Base-by-base conservation (phyloP, 1,284 basidiomycete species). In the Peniophora sp. region DNA sequence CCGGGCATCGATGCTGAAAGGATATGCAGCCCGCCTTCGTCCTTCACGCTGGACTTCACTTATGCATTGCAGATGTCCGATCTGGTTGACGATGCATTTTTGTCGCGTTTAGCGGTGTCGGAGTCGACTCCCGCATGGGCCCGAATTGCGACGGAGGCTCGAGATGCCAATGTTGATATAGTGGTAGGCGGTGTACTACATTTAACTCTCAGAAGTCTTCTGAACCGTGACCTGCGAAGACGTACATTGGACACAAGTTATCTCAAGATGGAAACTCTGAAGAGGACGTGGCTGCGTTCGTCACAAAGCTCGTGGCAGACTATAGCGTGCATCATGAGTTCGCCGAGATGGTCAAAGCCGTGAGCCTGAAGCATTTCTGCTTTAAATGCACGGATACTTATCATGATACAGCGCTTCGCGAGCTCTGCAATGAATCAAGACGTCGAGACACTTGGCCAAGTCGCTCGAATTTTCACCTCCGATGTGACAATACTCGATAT, bases 401-500 rank as follows among this genome's bases (percentile, higher is more conserved):
- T 2, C 15, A 10, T 37, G 24, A 47, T 22, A 34, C 55, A 89
- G 86, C 73, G 78, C 41, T 83, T 86, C 58, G 64, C 68, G 20
- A 64, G 66, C 15, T 68, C 78, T 24, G 68, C 75, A 3, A 66
- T 67, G 39, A 68, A 73, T 27, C 66, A 75, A 36, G 84, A 88
- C 53, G 71, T 85, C 1, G 88, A 90, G 61, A 66, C 76, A 3
- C 67, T 90, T 32, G 79, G 85, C 47, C 73, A 79, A 55, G 63
- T 87, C 20, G 86, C 83, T 62, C 81, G 78, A 61, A 61, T 82
- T 24, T 70, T 91, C 8, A 81, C 77, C 55, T 66, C 70, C 9
- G 72, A 80, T 50, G 76, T 81, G 52, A 63, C 66, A 23, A 73
- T 77, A 0, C 64, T 90, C 15, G 86, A 90, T 58, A 76, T 89